A percentile compares a stretch with the other conserved stretches of the same genome.
Conservation (phyloP, 2,329 filamentous ascomycete species). For the Lecanicillium sp. region DNA sequence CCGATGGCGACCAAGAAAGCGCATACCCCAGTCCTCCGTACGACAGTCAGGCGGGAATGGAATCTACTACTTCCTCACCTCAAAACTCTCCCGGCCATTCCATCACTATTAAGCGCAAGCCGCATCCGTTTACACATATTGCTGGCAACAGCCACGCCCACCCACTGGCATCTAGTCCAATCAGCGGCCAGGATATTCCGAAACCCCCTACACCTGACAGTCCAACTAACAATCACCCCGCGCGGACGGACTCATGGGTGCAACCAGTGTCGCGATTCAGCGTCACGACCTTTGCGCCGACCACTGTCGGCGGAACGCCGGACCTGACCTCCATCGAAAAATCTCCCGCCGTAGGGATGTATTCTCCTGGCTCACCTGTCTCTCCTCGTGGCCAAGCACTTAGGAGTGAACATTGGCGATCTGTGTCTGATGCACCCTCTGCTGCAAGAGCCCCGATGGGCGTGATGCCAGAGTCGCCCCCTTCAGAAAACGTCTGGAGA, state of each 20-base stretch:
- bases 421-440: not conserved
- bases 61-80: constrained; percentile 17
- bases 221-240: constrained; percentile 20
- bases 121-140: constrained; percentile 27
- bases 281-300: constrained; percentile 55
- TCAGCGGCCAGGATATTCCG: constrained; percentile 27
- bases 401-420: not conserved
- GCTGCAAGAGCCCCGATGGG: not conserved
- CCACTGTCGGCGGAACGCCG: constrained; percentile 33
- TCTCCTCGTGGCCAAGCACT: not conserved
- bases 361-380: not conserved
- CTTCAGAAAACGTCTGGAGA: not conserved
- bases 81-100: constrained; percentile 22
- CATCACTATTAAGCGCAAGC: constrained; percentile 40
- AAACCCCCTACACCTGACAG: constrained; percentile 22
- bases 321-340: not conserved
- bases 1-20: constrained; percentile 16
- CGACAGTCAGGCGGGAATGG: constrained; percentile 1
- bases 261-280: constrained; percentile 58
- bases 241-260: constrained; percentile 31
- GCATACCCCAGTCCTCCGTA: constrained; percentile 29
- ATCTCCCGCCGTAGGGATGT: not conserved
- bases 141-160: constrained; percentile 24
- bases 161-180: constrained; percentile 28
- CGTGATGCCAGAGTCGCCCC: not conserved